A percentile compares a stretch with the other conserved stretches of the same genome.
Conservation (phyloP, 2,329 filamentous ascomycete species). For the Nectriaceae sp. region DNA sequence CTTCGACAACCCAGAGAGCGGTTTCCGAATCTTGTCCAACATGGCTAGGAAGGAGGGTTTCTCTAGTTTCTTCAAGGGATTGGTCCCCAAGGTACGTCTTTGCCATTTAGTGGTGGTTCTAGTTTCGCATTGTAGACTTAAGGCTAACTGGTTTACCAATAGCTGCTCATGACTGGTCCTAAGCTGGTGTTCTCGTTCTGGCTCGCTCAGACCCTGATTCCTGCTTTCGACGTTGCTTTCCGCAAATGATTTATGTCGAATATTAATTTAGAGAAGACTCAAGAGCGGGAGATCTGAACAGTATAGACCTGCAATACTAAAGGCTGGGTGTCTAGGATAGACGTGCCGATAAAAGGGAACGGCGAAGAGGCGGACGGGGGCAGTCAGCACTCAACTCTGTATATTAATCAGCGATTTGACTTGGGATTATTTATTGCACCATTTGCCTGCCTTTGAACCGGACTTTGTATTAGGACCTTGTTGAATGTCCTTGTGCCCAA, state of each 20-base stretch:
- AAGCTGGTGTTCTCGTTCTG: slow-evolving; percentile 99
- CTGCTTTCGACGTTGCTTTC: slow-evolving; percentile 70
- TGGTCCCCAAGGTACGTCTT: slow-evolving; percentile 77
- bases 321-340: slow-evolving; percentile 3
- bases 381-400: slow-evolving; percentile 29
- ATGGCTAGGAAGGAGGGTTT: slow-evolving; percentile 92
- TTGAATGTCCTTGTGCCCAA: no score
- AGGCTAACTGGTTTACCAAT: slow-evolving; percentile 18
- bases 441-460: no score
- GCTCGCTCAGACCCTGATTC: slow-evolving; percentile 97
- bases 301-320: slow-evolving; percentile 19
- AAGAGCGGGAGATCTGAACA: background rate
- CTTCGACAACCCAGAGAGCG: slow-evolving; percentile 96
- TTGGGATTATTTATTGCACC: slow-evolving; percentile 15
- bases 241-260: slow-evolving; percentile 18
- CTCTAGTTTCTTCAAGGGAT: slow-evolving; percentile 92
- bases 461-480: no score
- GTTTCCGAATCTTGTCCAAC: slow-evolving; percentile 86
- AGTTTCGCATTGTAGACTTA: slow-evolving; percentile 3
- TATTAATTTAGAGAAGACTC: background rate
- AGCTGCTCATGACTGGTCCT: slow-evolving; percentile 96
- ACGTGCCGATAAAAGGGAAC: slow-evolving; percentile 16
- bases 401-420: slow-evolving; percentile 32
- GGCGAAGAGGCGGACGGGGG: slow-evolving; percentile 17
- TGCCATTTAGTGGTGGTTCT: background rate